Percentiles rank a stretch among this genome's conserved stretches.
Evolutionary conservation across 1,284 basidiomycete species (phyloP).

Genomic region (Peniophora sp.): DNA sequence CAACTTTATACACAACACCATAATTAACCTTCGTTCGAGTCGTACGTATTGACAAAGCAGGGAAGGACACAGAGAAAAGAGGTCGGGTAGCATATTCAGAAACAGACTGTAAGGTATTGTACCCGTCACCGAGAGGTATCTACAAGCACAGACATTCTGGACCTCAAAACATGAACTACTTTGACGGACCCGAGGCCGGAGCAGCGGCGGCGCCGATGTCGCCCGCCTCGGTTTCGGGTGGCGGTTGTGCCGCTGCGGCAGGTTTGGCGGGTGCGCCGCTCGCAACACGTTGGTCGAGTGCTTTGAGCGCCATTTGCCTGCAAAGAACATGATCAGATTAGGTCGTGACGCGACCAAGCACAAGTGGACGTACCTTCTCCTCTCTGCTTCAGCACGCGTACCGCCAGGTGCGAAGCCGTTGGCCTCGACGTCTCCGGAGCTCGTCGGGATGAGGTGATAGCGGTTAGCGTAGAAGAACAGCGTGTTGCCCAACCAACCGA

Average conservation of each 20-base stretch:
- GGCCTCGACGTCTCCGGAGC: constrained; percentile 59
- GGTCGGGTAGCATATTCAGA: no score
- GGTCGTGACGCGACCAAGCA: neutral
- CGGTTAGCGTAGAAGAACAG: constrained; percentile 67
- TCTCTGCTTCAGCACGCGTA: constrained; percentile 89
- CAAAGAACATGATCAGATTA: constrained; percentile 10
- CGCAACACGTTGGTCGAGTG: constrained; percentile 88
- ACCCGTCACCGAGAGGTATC: no score
- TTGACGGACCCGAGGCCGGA: no score
- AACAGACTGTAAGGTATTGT: no score
- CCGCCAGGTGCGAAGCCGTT: constrained; percentile 75
- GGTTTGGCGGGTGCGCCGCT: constrained; percentile 28
- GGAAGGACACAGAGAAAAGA: no score
- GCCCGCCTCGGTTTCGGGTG: neutral
- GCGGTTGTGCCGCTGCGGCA: constrained; percentile 14
- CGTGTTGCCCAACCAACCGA: constrained; percentile 62
- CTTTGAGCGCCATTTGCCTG: constrained; percentile 90
- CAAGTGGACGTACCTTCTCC: constrained; percentile 56
- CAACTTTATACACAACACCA: no score
- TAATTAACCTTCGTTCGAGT: no score
- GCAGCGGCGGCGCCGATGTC: neutral
- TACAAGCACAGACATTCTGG: no score
- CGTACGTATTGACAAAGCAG: no score
- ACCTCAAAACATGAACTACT: no score
- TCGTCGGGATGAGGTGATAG: constrained; percentile 72